phyloP scores from a whole-genome alignment of 176 grass and related monocot species.

The Raddia distichophylla region DNA sequence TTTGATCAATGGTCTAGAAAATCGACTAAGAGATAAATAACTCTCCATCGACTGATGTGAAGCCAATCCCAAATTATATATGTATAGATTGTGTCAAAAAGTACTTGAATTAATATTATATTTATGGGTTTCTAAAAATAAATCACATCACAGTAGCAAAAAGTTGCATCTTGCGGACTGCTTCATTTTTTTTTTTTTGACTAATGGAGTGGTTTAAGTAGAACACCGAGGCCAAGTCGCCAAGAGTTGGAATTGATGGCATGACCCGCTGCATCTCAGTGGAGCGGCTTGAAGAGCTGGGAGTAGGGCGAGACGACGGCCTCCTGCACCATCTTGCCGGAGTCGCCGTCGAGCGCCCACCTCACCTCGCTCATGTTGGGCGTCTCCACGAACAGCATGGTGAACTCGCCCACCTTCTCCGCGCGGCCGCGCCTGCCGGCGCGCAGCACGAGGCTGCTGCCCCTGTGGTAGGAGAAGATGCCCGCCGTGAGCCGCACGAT shows the following conservation, averaged over 20 bases:
- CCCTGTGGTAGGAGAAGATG: conserved; percentile 79
- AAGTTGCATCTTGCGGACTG: too few species aligned
- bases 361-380: conserved; percentile 90
- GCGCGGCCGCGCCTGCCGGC: conserved; percentile 63
- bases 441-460: conserved; percentile 59
- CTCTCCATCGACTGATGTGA: too few species aligned
- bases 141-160: too few species aligned
- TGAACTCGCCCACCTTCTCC: conserved; percentile 73
- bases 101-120: too few species aligned
- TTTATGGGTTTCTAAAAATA: too few species aligned
- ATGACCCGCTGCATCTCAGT: conserved; percentile 29
- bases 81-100: too few species aligned
- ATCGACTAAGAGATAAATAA: too few species aligned
- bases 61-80: too few species aligned
- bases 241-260: not conserved
- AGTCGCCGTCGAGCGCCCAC: conserved; percentile 42
- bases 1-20: too few species aligned
- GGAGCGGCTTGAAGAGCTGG: conserved; percentile 51
- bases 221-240: not conserved
- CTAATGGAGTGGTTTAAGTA: not conserved
- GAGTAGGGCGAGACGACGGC: conserved; percentile 56
- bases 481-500: conserved; percentile 67
- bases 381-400: conserved; percentile 82
- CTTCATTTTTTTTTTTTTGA: too few species aligned
- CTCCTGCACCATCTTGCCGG: conserved; percentile 61